Percentiles rank a stretch among this genome's conserved stretches.
These are phyloP conservation scores for Plasmodium chabaudi DNA, from an alignment of 169 alveolate species.

Conservation along the genomic window DNA sequence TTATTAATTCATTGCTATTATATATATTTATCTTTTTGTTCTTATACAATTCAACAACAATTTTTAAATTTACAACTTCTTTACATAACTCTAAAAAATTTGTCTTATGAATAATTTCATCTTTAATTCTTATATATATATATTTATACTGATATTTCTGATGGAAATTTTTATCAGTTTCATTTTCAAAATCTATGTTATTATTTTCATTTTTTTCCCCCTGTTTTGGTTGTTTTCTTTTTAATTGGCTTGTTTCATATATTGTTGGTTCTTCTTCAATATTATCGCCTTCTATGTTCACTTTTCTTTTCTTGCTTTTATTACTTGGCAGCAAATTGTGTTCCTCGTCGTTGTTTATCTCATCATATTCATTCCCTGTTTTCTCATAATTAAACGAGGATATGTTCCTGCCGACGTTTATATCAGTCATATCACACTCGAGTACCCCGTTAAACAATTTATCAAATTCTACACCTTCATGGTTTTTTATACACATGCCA, in stretches of 20 bases:
- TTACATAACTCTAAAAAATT: slow-evolving; percentile 25
- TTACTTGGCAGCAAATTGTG: not conserved
- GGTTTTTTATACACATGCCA: not conserved
- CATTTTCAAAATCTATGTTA: not conserved
- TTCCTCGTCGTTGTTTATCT: not conserved
- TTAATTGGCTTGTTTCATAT: slow-evolving; percentile 3
- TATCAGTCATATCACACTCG: not conserved
- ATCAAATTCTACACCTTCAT: not conserved
- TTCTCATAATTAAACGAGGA: not conserved
- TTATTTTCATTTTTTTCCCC: not conserved
- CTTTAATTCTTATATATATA: slow-evolving; percentile 42
- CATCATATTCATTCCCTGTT: not conserved
- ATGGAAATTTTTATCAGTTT: not conserved
- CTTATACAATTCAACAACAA: slow-evolving; percentile 35
- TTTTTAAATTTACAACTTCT: slow-evolving; percentile 36
- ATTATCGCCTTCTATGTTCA: not conserved
- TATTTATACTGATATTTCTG: slow-evolving; percentile 12
- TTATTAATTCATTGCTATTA: slow-evolving; percentile 28
- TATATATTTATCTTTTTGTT: slow-evolving; percentile 1
- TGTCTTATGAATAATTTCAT: slow-evolving; percentile 36
- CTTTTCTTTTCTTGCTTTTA: slow-evolving; percentile 14
- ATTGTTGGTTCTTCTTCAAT: slow-evolving; percentile 5
- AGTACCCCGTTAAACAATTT: not conserved
- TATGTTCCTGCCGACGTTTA: not conserved
- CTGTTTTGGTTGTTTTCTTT: slow-evolving; percentile 13